These are phyloP conservation scores for Trametes punicea DNA, from an alignment of 768 basidiomycete species.

Conservation along the genomic window DNA sequence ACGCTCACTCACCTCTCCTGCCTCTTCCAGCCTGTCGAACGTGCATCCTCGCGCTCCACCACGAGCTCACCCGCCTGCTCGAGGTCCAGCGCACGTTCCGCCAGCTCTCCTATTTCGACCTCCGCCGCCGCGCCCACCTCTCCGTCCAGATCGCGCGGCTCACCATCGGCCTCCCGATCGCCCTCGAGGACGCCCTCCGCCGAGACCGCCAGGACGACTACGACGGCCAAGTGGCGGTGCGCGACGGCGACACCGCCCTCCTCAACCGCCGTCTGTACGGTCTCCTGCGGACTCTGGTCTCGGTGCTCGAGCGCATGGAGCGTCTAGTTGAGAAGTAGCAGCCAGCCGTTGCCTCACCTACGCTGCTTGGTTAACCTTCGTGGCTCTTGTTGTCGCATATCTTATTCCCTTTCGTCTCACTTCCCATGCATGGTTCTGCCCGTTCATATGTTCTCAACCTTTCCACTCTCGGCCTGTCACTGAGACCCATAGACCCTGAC, in stretches of 20 bases:
- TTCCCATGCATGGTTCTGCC: not conserved
- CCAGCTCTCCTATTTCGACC: conserved; percentile 72
- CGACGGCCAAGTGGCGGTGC: conserved; percentile 24
- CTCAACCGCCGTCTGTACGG: conserved; percentile 57
- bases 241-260: conserved; percentile 28
- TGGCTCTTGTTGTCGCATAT: not conserved
- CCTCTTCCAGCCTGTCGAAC: conserved; percentile 61
- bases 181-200: conserved; percentile 64
- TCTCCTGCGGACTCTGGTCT: conserved; percentile 59
- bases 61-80: conserved; percentile 71
- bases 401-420: not conserved
- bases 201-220: conserved; percentile 31
- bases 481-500: no score
- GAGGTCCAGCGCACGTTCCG: conserved; percentile 79
- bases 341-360: not conserved
- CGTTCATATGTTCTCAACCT: no score
- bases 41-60: conserved; percentile 69
- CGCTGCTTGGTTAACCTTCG: no score
- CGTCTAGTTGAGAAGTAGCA: conserved; percentile 34
- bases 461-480: no score
- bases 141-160: conserved; percentile 77
- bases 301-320: conserved; percentile 66
- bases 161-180: conserved; percentile 70
- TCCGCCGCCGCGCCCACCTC: conserved; percentile 70
- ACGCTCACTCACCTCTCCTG: not conserved